Percentiles rank a stretch among this genome's conserved stretches.
These are phyloP conservation scores for Globisporangium yorkense DNA, from an alignment of 352 stramenopile species.

Conservation along the genomic window DNA sequence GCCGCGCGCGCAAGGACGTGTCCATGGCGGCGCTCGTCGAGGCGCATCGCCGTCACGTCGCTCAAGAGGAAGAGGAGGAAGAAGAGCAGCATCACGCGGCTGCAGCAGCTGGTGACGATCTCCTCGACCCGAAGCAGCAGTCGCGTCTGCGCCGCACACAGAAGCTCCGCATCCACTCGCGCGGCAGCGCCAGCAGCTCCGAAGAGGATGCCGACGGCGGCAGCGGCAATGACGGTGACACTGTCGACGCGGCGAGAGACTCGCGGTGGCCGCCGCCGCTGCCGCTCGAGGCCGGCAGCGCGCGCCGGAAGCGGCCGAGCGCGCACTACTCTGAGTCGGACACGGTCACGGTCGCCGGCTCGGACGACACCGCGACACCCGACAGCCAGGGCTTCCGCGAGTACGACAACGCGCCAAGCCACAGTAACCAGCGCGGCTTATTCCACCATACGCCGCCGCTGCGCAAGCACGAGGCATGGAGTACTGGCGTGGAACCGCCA, in stretches of 20 bases:
- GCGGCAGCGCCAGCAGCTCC: background rate
- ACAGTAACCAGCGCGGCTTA: background rate
- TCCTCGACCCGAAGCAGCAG: background rate
- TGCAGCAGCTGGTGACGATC: background rate
- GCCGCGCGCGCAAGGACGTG: slow-evolving; percentile 18
- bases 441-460: slow-evolving; percentile 5
- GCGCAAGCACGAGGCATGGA: background rate
- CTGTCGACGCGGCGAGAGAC: background rate
- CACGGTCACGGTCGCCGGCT: slow-evolving; percentile 16
- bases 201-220: background rate
- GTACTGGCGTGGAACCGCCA: background rate
- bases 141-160: background rate
- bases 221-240: background rate
- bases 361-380: slow-evolving; percentile 20
- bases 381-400: slow-evolving; percentile 17
- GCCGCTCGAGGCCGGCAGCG: background rate
- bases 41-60: slow-evolving; percentile 11
- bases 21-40: slow-evolving; percentile 21
- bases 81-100: slow-evolving; percentile 1
- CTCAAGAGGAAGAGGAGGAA: slow-evolving; percentile 1
- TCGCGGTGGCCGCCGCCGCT: background rate
- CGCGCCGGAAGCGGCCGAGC: background rate
- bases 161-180: background rate
- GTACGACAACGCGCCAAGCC: slow-evolving; percentile 4
- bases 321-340: slow-evolving; percentile 13